These are phyloP conservation scores for Medicago ruthenica DNA, from an alignment of 306 rosid genomes.

Conservation along the genomic window DNA sequence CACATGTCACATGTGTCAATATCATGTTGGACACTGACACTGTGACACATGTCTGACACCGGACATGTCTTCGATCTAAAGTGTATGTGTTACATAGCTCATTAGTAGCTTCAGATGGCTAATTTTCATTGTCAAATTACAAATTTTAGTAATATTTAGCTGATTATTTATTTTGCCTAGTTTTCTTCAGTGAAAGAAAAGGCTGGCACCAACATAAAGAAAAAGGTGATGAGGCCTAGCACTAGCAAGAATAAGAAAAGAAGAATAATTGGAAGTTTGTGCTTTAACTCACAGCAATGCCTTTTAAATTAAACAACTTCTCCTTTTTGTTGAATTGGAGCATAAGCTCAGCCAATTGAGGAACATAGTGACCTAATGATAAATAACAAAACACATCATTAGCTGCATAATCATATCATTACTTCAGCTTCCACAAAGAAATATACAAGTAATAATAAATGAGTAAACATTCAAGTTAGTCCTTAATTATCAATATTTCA, in stretches of 20 bases:
- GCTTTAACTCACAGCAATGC: slow-evolving; percentile 70
- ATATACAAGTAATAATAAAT: slow-evolving; percentile 3
- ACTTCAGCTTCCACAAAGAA: background rate
- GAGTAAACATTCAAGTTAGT: too few species aligned
- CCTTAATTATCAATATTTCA: too few species aligned
- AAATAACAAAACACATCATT: slow-evolving; percentile 18
- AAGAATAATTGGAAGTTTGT: slow-evolving; percentile 47
- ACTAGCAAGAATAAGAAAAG: slow-evolving; percentile 30
- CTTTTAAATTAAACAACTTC: slow-evolving; percentile 65
- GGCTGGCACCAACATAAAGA: slow-evolving; percentile 30
- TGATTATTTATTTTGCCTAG: slow-evolving; percentile 1
- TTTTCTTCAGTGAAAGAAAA: slow-evolving; percentile 6
- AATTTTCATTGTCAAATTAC: background rate
- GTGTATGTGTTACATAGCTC: background rate
- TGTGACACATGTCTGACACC: background rate
- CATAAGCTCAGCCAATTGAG: slow-evolving; percentile 77
- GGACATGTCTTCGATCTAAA: background rate
- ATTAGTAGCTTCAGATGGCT: too few species aligned
- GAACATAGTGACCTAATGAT: slow-evolving; percentile 75
- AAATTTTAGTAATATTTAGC: background rate
- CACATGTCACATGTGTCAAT: background rate
- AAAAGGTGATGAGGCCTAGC: background rate
- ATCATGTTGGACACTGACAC: background rate
- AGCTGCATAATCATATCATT: background rate
- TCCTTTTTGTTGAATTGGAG: slow-evolving; percentile 60